A percentile compares a stretch with the other conserved stretches of the same genome.
Evolutionary conservation across 2,329 filamentous ascomycete species (phyloP).

Genomic region (Cladosporium austrohemisphaericum): DNA sequence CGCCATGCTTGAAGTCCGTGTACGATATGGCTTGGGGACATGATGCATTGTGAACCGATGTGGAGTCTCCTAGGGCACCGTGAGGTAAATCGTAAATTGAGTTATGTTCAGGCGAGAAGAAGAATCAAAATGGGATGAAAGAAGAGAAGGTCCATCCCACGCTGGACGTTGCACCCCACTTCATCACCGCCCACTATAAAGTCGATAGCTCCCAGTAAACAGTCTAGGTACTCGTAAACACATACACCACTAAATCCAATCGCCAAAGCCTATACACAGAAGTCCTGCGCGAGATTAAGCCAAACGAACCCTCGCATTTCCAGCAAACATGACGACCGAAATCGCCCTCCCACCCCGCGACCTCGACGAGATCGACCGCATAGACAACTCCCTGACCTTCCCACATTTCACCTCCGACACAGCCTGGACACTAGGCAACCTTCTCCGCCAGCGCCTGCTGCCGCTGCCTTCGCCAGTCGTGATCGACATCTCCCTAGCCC

Average conservation of each 20-base stretch:
- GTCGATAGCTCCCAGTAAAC: background rate
- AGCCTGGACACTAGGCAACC: constrained; percentile 62
- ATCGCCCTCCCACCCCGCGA: constrained; percentile 26
- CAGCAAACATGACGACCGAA: constrained; percentile 7
- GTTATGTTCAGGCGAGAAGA: too few relatives aligned
- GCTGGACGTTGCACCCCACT: too few relatives aligned
- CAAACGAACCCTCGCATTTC: constrained; percentile 6
- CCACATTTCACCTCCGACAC: constrained; percentile 60
- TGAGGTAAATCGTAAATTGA: too few relatives aligned
- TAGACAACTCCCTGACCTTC: constrained; percentile 45
- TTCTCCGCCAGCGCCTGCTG: constrained; percentile 61
- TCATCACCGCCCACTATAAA: too few relatives aligned
- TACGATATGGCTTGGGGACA: too few relatives aligned
- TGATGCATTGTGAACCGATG: too few relatives aligned
- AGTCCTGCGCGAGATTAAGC: too few relatives aligned
- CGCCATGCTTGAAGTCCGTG: too few relatives aligned
- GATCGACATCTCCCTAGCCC: constrained; percentile 62
- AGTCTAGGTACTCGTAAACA: background rate
- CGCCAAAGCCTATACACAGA: too few relatives aligned
- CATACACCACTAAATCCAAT: background rate
- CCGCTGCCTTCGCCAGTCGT: constrained; percentile 54
- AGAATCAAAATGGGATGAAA: too few relatives aligned
- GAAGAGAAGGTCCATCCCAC: background rate
- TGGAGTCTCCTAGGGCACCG: too few relatives aligned
- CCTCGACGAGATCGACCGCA: constrained; percentile 37